These are phyloP conservation scores for Tetrahymena malaccensis DNA, from an alignment of 73 alveolate species.

Conservation along the genomic window DNA sequence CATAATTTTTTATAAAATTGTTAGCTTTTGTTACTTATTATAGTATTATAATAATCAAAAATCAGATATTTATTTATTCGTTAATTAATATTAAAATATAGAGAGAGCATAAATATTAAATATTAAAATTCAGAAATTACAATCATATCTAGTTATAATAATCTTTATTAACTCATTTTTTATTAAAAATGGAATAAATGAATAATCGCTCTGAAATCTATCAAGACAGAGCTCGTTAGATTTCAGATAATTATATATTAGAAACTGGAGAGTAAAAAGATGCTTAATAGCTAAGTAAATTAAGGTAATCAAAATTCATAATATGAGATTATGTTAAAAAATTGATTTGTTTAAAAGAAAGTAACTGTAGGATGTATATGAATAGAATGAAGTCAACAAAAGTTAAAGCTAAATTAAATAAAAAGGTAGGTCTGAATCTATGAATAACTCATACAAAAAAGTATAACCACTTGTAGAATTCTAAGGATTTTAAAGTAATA, in stretches of 20 bases:
- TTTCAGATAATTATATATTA: background rate
- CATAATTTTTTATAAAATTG: no score
- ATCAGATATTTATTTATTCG: background rate
- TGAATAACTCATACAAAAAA: background rate
- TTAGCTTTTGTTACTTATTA: background rate
- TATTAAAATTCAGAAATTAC: background rate
- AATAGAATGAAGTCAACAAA: background rate
- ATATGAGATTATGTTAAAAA: background rate
- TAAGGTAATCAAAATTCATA: background rate
- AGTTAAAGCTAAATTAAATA: background rate
- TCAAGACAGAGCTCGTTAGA: no score
- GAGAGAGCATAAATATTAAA: background rate
- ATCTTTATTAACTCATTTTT: background rate
- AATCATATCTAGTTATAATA: no score
- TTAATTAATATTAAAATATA: no score
- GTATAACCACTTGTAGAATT: background rate
- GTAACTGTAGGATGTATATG: background rate
- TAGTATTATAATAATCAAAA: background rate
- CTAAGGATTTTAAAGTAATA: background rate
- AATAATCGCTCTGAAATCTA: background rate
- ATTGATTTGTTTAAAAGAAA: background rate
- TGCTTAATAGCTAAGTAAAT: background rate
- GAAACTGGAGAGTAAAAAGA: background rate
- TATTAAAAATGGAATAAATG: background rate
- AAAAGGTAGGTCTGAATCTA: background rate